Base-by-base conservation (phyloP, 2,329 filamentous ascomycete species). In the Balansia obtecta region DNA sequence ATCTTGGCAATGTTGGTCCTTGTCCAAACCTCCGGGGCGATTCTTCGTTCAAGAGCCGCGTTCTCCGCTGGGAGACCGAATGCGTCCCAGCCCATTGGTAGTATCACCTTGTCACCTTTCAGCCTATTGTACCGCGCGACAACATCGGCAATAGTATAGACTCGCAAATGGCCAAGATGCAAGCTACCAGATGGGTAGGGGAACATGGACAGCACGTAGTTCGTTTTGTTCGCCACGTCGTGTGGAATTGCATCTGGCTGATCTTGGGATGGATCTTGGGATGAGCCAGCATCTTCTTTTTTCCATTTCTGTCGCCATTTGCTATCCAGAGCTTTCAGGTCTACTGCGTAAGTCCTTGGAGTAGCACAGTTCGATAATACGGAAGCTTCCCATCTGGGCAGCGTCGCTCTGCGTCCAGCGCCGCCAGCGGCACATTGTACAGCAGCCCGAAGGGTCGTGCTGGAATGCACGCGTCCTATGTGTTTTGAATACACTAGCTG, bases 71-170 rank as follows among this genome's bases (percentile, higher is more conserved):
- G 89, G 50, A 95, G 71, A 2, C 89, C 89, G 68, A 95, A 95
- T 5, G 88, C 86, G 71, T 95, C 89, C 88, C 89, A 95, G 11
- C 89, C 89, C 77, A 95, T 95, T n/a, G 89, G 88, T 55, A 95
- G 79, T 49, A 94, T 67, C 33, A 94, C 87, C 50, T 85, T 69
- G 57, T 81, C 74, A 15, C 88, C 88, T 57, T 83, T 80, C 69
- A 95, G 81, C 27, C 76, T 77, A 59, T 83, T 80, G 62, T 83
- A 94, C 49, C 89, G 79, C 13, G 88, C 82, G 48, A 95, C 70
- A 10, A 90, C 85, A 69, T 95, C 89, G 53, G 88, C 88, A 56
- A 95, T 93, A 38, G 88, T 88, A 70, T 95, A 95, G 46, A 94
- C 88, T 45, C 89, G 82, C 39, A 95, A 71, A 65, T 95, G 89